Evolutionary conservation across 306 rosid species (phyloP).

Genomic region (Prunus kanzakura): DNA sequence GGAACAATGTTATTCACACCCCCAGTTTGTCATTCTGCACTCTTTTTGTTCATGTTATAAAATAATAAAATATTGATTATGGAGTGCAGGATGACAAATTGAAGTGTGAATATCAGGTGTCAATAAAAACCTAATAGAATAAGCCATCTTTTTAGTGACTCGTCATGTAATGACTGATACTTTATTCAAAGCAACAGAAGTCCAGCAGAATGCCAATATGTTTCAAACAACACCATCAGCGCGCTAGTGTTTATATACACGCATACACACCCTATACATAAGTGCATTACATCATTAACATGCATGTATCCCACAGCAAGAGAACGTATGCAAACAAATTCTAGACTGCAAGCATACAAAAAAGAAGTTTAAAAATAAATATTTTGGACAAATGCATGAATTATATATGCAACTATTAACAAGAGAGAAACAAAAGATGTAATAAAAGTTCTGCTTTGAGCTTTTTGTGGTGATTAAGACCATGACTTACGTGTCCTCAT

Average conservation of each 20-base stretch:
- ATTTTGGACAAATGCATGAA: neutral
- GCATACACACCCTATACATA: neutral
- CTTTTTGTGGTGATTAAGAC: neutral
- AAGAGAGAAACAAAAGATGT: neutral
- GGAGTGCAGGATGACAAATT: neutral
- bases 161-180: neutral
- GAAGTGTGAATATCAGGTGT: neutral
- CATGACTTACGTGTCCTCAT: constrained; percentile 39
- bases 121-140: neutral
- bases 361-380: neutral
- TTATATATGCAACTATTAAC: neutral
- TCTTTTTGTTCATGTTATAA: neutral
- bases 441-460: neutral
- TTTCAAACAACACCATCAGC: neutral
- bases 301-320: neutral
- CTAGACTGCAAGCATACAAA: neutral
- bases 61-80: neutral
- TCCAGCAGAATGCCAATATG: neutral
- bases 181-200: neutral
- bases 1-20: neutral
- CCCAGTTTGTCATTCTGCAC: neutral
- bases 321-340: neutral
- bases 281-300: neutral
- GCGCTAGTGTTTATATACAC: neutral
- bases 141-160: neutral